phyloP scores from a whole-genome alignment of 768 basidiomycete species.

The Tricholoma furcatifolium region DNA sequence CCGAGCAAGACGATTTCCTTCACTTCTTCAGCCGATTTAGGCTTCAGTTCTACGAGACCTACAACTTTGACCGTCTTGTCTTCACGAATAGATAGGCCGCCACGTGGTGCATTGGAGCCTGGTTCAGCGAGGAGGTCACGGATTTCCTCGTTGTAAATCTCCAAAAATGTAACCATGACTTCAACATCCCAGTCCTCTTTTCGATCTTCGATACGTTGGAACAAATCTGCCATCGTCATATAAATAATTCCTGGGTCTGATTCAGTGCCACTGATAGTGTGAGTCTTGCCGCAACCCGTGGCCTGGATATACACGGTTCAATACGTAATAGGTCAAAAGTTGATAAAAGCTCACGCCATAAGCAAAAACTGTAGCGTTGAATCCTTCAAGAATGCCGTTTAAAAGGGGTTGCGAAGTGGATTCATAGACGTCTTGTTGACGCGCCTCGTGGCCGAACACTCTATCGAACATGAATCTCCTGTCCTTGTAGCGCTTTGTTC shows the following conservation, averaged over 20 bases:
- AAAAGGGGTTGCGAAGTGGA: conserved; percentile 85
- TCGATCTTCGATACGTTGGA: conserved; percentile 87
- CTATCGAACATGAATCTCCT: conserved; percentile 96
- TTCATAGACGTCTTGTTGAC: conserved; percentile 86
- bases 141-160: conserved; percentile 99
- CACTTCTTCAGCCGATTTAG: conserved; percentile 86
- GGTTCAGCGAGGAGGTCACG: conserved; percentile 88
- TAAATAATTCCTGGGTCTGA: conserved; percentile 92
- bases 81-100: conserved; percentile 91
- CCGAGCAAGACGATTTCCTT: conserved; percentile 91
- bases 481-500: conserved; percentile 94
- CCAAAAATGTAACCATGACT: conserved; percentile 92
- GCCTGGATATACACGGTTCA: conserved; percentile 52
- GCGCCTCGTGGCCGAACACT: conserved; percentile 80
- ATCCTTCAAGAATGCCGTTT: conserved; percentile 85
- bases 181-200: conserved; percentile 83
- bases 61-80: conserved; percentile 91
- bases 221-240: conserved; percentile 95
- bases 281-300: conserved; percentile 99
- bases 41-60: conserved; percentile 79
- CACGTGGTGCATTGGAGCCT: conserved; percentile 60
- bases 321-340: conserved; percentile 13
- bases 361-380: conserved; percentile 96
- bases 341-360: conserved; percentile 69
- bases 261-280: conserved; percentile 94